Conservation (phyloP, 1,284 basidiomycete genomes). For the Microbotryum intermedium region DNA sequence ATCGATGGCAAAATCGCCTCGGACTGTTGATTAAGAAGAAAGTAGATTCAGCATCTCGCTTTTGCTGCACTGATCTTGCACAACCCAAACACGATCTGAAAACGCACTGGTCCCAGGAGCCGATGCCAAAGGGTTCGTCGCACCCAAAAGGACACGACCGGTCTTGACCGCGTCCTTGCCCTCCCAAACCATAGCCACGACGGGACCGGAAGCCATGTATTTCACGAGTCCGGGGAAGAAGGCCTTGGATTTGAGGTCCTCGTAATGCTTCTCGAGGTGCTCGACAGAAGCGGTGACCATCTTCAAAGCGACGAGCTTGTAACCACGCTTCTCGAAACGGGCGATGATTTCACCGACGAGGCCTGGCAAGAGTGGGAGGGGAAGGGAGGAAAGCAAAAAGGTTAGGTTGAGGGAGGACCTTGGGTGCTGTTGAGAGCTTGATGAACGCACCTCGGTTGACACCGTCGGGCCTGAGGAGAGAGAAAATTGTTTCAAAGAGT, state of each 20-base stretch:
- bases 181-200: constrained; percentile 95
- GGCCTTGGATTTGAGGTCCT: constrained; percentile 76
- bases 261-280: constrained; percentile 91
- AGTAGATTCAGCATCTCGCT: constrained; percentile 51
- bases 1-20: constrained; percentile 85
- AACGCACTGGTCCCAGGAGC: constrained; percentile 55
- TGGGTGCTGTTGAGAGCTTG: background rate
- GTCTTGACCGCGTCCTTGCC: constrained; percentile 78
- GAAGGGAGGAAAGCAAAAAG: background rate
- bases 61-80: constrained; percentile 5
- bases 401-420: background rate
- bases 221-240: constrained; percentile 91
- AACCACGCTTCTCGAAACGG: constrained; percentile 91
- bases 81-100: background rate
- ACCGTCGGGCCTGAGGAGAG: constrained; percentile 69
- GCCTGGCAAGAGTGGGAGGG: constrained; percentile 38
- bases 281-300: constrained; percentile 37
- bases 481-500: constrained; percentile 5
- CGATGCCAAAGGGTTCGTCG: constrained; percentile 92
- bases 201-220: constrained; percentile 66
- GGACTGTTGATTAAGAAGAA: constrained; percentile 43
- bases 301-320: constrained; percentile 75
- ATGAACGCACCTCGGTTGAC: constrained; percentile 60
- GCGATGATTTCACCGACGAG: constrained; percentile 67
- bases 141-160: constrained; percentile 66